Base-by-base conservation (phyloP, 805 yeast genomes). In the baker's yeast (Saccharomyces cerevisiae) region DNA sequence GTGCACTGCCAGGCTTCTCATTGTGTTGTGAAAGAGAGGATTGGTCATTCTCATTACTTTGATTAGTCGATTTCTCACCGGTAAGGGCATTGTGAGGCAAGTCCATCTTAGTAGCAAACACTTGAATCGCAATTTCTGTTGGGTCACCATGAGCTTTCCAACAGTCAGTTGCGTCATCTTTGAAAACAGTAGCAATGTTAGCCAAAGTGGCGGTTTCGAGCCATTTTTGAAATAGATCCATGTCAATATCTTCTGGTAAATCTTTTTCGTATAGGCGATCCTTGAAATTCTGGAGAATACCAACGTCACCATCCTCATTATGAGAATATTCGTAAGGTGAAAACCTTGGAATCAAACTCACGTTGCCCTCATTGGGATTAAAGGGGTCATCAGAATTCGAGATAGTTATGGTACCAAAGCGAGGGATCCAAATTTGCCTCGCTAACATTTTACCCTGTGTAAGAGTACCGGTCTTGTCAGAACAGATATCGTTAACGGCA, bases 381-480 rank as follows among this genome's bases (percentile, higher is more conserved):
- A 97, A 97, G 49, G 88, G 84, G 61, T 75, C 84, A 63, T 81
- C 83, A 53, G 83, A 85, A 61, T 77, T 77, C 59, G 83, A 88
- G 24, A 72, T 70, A 1, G 86, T 82, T 57, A 74, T 81, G 56
- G 80, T 80, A 41, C 90, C 82, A 65, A 86, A 87, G 70, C 83
- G 84, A 70, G 94, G 88, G 49, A 86, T 69, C 96, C 96, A 89
- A 10, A 88, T 64, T 62, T 87, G 85, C 51, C 86, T 85, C 9
- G 89, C 89, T 21, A 96, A 85, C 96, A 89, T 88, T 65, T 86
- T 91, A 67, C 89, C 90, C 70, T 85, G 89, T 11, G 97, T 90
- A 61, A 90, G 77, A 11, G 96, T 90, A 56, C 94, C 94, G 1
- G 96, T 90, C 63, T 90, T 89, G 71, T 89, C 97, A 6, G 94